These are phyloP conservation scores for Neofusicoccum cordaticola DNA, from an alignment of 2,329 filamentous ascomycete genomes.

Conservation along the genomic window DNA sequence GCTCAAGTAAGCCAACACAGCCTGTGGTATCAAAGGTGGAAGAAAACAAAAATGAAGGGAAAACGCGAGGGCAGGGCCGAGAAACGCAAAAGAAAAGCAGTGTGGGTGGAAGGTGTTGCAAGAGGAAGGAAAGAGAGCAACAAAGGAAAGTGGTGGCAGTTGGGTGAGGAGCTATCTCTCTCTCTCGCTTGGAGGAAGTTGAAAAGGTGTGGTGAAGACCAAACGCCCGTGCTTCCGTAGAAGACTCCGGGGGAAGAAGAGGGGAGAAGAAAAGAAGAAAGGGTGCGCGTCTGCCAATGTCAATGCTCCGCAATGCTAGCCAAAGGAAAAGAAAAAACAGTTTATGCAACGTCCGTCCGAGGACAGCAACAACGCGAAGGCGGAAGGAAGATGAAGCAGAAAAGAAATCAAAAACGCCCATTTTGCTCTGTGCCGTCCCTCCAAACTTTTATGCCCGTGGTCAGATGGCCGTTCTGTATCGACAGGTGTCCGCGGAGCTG, in stretches of 20 bases:
- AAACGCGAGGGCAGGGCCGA: constrained; percentile 1
- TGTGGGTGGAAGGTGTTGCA: constrained; percentile 4
- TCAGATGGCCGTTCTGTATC: constrained; percentile 16
- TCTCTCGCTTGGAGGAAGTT: constrained; percentile 7
- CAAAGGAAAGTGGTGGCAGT: constrained; percentile 18
- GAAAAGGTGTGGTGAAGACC: constrained; percentile 10
- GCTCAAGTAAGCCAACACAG: constrained; percentile 19
- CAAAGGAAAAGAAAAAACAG: constrained; percentile 11
- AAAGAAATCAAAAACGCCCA: constrained; percentile 15
- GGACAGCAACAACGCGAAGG: constrained; percentile 11
- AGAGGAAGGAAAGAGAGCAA: constrained; percentile 11
- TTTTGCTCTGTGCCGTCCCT: constrained; percentile 16
- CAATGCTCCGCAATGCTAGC: constrained; percentile 19
- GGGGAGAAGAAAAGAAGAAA: not conserved
- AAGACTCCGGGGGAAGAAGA: not conserved
- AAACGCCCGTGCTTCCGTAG: constrained; percentile 3
- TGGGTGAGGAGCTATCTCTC: constrained; percentile 5
- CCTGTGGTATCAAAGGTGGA: constrained; percentile 18
- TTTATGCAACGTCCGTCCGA: constrained; percentile 14
- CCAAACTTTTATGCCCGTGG: constrained; percentile 9
- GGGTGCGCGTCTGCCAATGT: constrained; percentile 9
- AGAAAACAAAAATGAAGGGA: constrained; percentile 3
- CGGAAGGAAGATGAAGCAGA: not conserved
- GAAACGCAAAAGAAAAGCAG: constrained; percentile 3
- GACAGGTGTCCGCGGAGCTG: constrained; percentile 13